phyloP scores from a whole-genome alignment of 768 basidiomycete species.

The Russula lepida region DNA sequence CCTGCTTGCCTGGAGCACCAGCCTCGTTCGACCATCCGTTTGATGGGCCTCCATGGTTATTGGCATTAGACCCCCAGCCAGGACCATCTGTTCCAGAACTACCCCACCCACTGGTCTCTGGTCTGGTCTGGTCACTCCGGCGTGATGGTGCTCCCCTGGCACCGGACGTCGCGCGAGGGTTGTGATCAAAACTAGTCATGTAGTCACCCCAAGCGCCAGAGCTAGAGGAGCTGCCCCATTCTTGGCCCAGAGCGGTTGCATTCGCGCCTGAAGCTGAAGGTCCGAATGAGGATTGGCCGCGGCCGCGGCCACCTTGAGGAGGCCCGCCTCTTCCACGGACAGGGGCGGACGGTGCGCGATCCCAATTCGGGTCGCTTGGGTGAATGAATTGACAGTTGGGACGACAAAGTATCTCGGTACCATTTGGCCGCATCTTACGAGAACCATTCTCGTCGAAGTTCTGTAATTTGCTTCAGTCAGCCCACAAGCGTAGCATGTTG shows the following conservation, averaged over 20 bases:
- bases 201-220: slow-evolving; percentile 10
- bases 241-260: background rate
- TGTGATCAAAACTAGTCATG: background rate
- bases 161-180: background rate
- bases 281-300: slow-evolving; percentile 1
- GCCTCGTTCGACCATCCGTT: background rate
- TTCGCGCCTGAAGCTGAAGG: background rate
- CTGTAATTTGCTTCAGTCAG: background rate
- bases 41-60: background rate
- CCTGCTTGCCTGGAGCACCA: background rate
- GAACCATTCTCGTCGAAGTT: slow-evolving; percentile 11
- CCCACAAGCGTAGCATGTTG: background rate
- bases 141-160: background rate
- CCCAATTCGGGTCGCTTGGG: slow-evolving; percentile 13
- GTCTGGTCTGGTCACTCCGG: background rate
- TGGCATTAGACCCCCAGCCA: background rate
- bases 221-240: background rate
- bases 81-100: background rate
- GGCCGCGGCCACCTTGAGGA: background rate
- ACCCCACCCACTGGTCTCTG: slow-evolving; percentile 6
- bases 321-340: background rate
- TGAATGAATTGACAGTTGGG: slow-evolving; percentile 9
- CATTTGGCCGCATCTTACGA: slow-evolving; percentile 1
- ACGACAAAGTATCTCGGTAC: background rate
- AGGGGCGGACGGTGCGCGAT: background rate